phyloP scores from a whole-genome alignment of 2,329 filamentous ascomycete genomes.

The Colletotrichum lini region DNA sequence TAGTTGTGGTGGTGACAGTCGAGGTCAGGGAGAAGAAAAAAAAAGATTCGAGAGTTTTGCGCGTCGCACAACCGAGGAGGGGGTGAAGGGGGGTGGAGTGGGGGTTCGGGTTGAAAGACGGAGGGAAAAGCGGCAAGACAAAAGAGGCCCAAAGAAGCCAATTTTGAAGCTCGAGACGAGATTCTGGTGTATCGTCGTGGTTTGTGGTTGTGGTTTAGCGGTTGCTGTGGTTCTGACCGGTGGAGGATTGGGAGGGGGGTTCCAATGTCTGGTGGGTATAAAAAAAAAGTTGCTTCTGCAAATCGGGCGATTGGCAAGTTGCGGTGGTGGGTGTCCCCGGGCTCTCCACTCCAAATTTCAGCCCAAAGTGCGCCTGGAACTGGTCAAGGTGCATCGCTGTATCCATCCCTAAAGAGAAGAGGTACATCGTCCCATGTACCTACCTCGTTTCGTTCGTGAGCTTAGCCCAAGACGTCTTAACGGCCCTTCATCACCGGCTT shows the following conservation, averaged over 20 bases:
- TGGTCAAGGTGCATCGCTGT: neutral
- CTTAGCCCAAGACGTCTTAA: too few relatives aligned
- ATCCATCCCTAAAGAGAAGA: neutral
- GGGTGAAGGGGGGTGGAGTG: too few relatives aligned
- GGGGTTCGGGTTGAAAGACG: too few relatives aligned
- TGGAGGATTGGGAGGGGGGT: slow-evolving; percentile 19
- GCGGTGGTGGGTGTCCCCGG: neutral
- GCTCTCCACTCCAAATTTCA: slow-evolving; percentile 33
- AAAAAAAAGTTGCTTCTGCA: slow-evolving; percentile 39
- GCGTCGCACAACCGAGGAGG: slow-evolving; percentile 11
- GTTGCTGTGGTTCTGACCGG: slow-evolving; percentile 17
- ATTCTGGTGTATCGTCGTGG: slow-evolving; percentile 23
- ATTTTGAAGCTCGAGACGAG: slow-evolving; percentile 34
- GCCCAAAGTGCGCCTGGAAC: slow-evolving; percentile 22
- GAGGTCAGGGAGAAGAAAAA: too few relatives aligned
- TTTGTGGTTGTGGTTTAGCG: slow-evolving; percentile 28
- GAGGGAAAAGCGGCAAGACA: neutral
- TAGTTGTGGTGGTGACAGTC: neutral
- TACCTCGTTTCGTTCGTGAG: neutral
- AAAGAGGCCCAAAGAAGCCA: neutral
- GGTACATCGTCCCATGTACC: neutral
- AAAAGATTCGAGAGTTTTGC: neutral
- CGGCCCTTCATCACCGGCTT: neutral
- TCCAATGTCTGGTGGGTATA: slow-evolving; percentile 20
- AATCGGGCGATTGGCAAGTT: slow-evolving; percentile 21